phyloP scores from a whole-genome alignment of 805 yeast genomes.

The Yarrowia hollandica region DNA sequence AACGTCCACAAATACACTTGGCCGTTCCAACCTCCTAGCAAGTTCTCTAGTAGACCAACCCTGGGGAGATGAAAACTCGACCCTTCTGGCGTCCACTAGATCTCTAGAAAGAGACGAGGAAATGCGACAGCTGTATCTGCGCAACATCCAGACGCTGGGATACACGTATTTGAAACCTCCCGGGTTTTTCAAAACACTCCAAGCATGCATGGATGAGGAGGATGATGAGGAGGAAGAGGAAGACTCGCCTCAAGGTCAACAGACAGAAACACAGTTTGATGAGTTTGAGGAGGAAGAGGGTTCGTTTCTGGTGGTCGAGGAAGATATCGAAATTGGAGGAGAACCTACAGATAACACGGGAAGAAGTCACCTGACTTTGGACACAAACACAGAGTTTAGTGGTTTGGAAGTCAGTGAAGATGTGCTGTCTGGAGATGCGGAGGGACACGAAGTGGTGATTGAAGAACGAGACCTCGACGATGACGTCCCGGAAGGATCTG shows the following conservation, averaged over 20 bases:
- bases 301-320: conserved; percentile 33
- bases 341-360: conserved; percentile 20
- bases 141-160: conserved; percentile 49
- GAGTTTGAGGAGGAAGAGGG: conserved; percentile 28
- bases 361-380: conserved; percentile 11
- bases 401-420: conserved; percentile 24
- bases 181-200: conserved; percentile 58
- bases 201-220: conserved; percentile 39
- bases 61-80: conserved; percentile 23
- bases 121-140: conserved; percentile 31
- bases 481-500: conserved; percentile 35
- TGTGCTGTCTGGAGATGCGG: neutral
- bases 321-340: conserved; percentile 33
- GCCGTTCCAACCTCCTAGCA: neutral
- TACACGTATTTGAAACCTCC: conserved; percentile 55
- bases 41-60: conserved; percentile 17
- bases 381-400: conserved; percentile 5
- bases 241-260: conserved; percentile 23
- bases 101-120: conserved; percentile 31
- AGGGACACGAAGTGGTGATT: neutral
- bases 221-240: conserved; percentile 33
- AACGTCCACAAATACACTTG: neutral
- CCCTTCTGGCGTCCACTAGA: conserved; percentile 8
- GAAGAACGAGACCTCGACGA: conserved; percentile 34
- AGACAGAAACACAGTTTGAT: conserved; percentile 30